Evolutionary conservation across 2,329 filamentous ascomycete genomes (phyloP).

Genomic region (Zymoseptoria tritici): DNA sequence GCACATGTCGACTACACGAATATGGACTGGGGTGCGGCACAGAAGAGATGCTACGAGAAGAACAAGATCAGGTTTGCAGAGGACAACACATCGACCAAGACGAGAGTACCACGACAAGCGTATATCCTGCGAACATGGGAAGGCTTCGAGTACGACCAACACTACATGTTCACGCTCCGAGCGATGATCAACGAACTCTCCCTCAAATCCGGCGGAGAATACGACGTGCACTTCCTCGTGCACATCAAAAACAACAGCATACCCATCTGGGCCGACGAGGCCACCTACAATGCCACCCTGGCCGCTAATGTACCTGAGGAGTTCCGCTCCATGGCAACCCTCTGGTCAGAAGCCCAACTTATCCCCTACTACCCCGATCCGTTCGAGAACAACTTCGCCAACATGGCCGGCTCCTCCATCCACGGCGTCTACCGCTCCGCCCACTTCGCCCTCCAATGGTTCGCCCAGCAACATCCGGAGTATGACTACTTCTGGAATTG

Average conservation of each 20-base stretch:
- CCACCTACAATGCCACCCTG: conserved; percentile 60
- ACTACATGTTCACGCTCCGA: conserved; percentile 73
- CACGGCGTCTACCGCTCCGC: conserved; percentile 78
- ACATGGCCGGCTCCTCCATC: conserved; percentile 57
- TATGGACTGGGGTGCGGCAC: conserved; percentile 43
- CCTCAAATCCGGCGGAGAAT: conserved; percentile 74
- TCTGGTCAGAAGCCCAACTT: conserved; percentile 96
- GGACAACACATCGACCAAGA: conserved; percentile 26
- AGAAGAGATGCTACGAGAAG: conserved; percentile 42
- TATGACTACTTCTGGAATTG: conserved; percentile 67
- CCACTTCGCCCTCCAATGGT: conserved; percentile 46
- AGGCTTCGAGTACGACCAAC: conserved; percentile 67
- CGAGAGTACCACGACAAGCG: conserved; percentile 57
- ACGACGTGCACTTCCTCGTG: conserved; percentile 77
- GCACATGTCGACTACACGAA: conserved; percentile 41
- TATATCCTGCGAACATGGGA: conserved; percentile 80
- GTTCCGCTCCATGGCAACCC: conserved; percentile 77
- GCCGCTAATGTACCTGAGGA: conserved; percentile 67
- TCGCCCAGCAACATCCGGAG: conserved; percentile 43
- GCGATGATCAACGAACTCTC: conserved; percentile 77
- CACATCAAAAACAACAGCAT: conserved; percentile 72
- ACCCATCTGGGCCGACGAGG: conserved; percentile 70
- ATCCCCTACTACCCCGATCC: conserved; percentile 80
- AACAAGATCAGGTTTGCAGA: conserved; percentile 41
- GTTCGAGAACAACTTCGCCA: conserved; percentile 64